Percentiles rank a stretch among this genome's conserved stretches.
These are phyloP conservation scores for Xylaria palmicola DNA, from an alignment of 495 filamentous ascomycete genomes.

Conservation along the genomic window DNA sequence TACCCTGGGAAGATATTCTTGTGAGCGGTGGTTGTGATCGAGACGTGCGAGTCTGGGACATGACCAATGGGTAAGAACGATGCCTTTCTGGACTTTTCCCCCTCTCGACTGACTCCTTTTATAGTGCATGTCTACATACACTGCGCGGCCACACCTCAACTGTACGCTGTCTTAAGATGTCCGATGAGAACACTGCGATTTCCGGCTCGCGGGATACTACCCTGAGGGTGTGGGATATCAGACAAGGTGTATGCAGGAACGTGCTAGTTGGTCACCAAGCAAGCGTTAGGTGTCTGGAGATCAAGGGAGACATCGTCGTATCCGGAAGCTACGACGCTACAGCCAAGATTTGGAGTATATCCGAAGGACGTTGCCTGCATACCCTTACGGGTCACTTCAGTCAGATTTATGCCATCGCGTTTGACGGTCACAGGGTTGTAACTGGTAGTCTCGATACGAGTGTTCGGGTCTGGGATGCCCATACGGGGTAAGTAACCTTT, in stretches of 20 bases:
- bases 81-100: background rate
- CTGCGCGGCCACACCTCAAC: conserved; percentile 94
- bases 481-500: conserved; percentile 65
- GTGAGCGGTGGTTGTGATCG: conserved; percentile 96
- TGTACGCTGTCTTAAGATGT: conserved; percentile 97
- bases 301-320: conserved; percentile 92
- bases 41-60: conserved; percentile 96
- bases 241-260: conserved; percentile 79
- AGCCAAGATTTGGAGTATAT: conserved; percentile 95
- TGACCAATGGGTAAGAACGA: conserved; percentile 77
- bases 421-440: conserved; percentile 89
- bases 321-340: conserved; percentile 97
- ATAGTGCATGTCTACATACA: conserved; percentile 69
- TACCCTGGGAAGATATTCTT: conserved; percentile 92
- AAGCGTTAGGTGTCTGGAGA: conserved; percentile 91
- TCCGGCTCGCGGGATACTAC: conserved; percentile 96
- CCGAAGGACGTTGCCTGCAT: conserved; percentile 83
- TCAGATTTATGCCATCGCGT: conserved; percentile 98
- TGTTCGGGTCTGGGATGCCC: conserved; percentile 94
- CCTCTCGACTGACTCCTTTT: conserved; percentile 18
- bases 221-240: conserved; percentile 91
- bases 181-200: conserved; percentile 86
- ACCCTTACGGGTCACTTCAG: conserved; percentile 96
- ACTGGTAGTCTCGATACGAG: conserved; percentile 96
- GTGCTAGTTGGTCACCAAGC: conserved; percentile 96